Base-by-base conservation (phyloP, 2,329 filamentous ascomycete genomes). In the Fusarium musae region DNA sequence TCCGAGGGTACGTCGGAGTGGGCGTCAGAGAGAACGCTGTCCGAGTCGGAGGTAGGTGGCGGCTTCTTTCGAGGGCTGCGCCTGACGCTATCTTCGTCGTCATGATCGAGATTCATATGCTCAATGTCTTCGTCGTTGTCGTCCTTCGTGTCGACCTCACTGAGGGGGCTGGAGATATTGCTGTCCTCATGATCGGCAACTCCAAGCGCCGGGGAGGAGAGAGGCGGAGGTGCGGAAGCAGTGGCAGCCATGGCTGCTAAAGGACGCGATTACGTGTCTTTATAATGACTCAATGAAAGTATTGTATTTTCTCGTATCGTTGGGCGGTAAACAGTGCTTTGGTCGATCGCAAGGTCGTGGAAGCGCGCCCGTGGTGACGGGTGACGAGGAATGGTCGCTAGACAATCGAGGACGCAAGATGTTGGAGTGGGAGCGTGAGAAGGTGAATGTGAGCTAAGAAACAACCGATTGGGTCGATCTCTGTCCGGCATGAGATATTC, bases 91-190 rank as follows among this genome's bases (percentile, higher is more conserved):
- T 81, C 78, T 59, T 77, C 79, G 53, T 81, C 80, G 46, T 79
- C 83, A 66, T 79, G 81, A 70, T 84, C 83, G 52, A 86, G 81
- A 69, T 84, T 84, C 81, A 89, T 87, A 69, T 88, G 88, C 59
- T 92, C 92, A 70, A 88, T 86, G 56, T 89, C 89, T 56, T 93
- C 92, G 72, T 93, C 90, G 58, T 93, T 92, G 47, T 86, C 88
- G 70, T 93, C 91, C 78, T 90, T 90, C 78, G 97, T 93, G 79
- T 95, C 95, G 63, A 97, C 93, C 78, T 98, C 96, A 84, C 94
- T 98, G 77, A 98, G 87, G 78, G 95, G 96, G 82, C 96, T 98
- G 43, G 95, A 98, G 59, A 93, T 87, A 80, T 91, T 91, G 80
- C 93, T 93, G 78, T 91, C 90, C 76, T 89, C 88, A 71, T 85